phyloP scores from a whole-genome alignment of 2,329 filamentous ascomycete species.

The Penicillium occitanis region DNA sequence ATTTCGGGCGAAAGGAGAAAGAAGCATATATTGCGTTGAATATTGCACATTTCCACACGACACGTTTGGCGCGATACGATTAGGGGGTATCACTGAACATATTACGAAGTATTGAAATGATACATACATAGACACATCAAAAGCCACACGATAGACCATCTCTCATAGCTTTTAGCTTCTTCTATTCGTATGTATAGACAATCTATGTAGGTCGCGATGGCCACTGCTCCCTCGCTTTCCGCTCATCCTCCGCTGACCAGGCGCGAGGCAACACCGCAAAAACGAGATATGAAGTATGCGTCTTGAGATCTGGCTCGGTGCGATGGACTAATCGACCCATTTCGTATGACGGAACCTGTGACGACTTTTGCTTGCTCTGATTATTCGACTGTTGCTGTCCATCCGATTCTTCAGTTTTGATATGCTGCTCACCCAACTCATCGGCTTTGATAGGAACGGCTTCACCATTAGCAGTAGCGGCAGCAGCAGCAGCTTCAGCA shows the following conservation, averaged over 20 bases:
- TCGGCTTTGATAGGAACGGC: background rate
- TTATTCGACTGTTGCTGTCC: background rate
- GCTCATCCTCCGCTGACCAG: slow-evolving; percentile 83
- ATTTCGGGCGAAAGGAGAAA: background rate
- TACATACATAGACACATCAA: background rate
- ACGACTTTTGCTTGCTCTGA: slow-evolving; percentile 7
- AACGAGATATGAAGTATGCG: slow-evolving; percentile 93
- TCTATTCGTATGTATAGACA: background rate
- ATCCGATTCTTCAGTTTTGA: background rate
- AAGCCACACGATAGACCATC: background rate
- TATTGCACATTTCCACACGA: background rate
- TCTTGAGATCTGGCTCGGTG: slow-evolving; percentile 85
- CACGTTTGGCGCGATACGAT: background rate
- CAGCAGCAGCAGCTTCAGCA: slow-evolving; percentile 27
- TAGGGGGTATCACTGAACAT: background rate
- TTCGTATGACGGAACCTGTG: slow-evolving; percentile 59
- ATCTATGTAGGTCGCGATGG: slow-evolving; percentile 45
- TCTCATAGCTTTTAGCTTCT: background rate
- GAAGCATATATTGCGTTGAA: slow-evolving; percentile 2
- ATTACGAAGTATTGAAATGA: background rate
- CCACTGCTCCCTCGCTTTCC: slow-evolving; percentile 63
- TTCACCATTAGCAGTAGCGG: slow-evolving; percentile 19
- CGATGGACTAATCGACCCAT: slow-evolving; percentile 77
- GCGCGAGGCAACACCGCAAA: slow-evolving; percentile 86
- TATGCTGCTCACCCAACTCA: slow-evolving; percentile 6